Base-by-base conservation (phyloP, 352 stramenopile species). In the Pythium dissimile region DNA sequence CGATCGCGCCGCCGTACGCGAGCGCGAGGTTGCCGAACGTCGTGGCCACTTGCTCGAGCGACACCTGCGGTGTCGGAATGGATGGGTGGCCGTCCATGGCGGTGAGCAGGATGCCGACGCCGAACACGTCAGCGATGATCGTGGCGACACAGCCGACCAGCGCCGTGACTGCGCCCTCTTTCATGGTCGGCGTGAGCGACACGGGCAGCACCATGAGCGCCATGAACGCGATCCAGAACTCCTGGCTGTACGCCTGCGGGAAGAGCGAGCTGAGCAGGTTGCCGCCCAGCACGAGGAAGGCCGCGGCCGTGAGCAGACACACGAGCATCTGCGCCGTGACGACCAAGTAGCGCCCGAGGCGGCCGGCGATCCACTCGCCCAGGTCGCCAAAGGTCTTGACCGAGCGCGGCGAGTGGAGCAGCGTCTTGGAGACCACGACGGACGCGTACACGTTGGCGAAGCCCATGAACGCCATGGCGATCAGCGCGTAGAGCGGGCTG, bases 1-100 rank as follows among this genome's bases (percentile, higher is more conserved):
- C 41, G 10, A 47, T 47, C 7, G 18, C 41, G 10, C 18, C 41
- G 68, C 69, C 74, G 57, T 84, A 86, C 10, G 73, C 72, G 48
- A 86, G 71, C 32, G 72, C 70, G 13, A 86, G 56, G 63, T 83
- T 86, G 43, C 76, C 76, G 35, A 85, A 85, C 5, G 71, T 65
- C 23, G 59, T 69, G 0, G 67, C 66, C 2, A 86, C 65, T 51
- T 84, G 67, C 15, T 66, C 59, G 48, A 86, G 72, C 41, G 62
- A 66, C 13, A 86, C 45, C 1, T 77, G 54, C 4, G 75, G 73
- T 43, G 50, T 53, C 10, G 70, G 69, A 0, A 78, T 62, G 6
- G 59, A 68, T 7, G 72, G 70, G 52, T 80, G 72, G 41, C 71
- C 72, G 13, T 65, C 41, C 74, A 84, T 84, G 50, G 65, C 71